A percentile compares a stretch with the other conserved stretches of the same genome.
Evolutionary conservation across 2,329 filamentous ascomycete species (phyloP).

Genomic region (Byssothecium circinans): DNA sequence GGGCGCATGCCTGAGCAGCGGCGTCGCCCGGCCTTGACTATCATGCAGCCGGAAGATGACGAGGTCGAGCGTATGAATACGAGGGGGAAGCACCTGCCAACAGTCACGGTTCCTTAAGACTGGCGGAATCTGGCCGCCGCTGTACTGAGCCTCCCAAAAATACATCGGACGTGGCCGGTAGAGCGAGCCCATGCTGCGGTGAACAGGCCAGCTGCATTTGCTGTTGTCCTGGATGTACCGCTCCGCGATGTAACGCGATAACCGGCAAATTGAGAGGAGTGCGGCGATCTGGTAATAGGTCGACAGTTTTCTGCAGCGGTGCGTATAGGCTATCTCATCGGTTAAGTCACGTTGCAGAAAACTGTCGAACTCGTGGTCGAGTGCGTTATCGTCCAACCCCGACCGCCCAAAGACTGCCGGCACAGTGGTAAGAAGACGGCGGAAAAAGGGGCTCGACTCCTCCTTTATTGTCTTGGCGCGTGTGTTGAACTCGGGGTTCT

Average conservation of each 20-base stretch:
- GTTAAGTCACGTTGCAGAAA: constrained; percentile 1
- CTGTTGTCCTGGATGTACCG: constrained; percentile 2
- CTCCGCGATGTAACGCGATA: constrained; percentile 4
- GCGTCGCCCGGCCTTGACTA: constrained; percentile 4
- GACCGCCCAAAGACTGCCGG: constrained; percentile 4
- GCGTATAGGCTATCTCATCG: constrained; percentile 9
- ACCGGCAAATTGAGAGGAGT: constrained; percentile 5
- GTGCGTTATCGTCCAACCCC: background rate
- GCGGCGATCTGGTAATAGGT: constrained; percentile 8
- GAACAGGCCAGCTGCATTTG: constrained; percentile 2
- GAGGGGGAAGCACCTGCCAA: constrained; percentile 7
- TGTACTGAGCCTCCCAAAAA: constrained; percentile 5
- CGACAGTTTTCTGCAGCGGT: constrained; percentile 6
- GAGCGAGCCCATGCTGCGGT: constrained; percentile 6
- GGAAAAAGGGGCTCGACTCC: constrained; percentile 2
- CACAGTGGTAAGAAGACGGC: constrained; percentile 8
- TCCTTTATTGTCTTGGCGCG: background rate
- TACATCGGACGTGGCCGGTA: background rate
- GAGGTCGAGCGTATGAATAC: constrained; percentile 7
- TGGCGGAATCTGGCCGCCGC: background rate
- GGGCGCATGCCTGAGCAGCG: constrained; percentile 4
- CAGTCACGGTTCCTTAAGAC: background rate
- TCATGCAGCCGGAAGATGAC: constrained; percentile 8
- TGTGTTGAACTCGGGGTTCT: background rate
- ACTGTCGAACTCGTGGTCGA: background rate